Percentiles rank a stretch among this genome's conserved stretches.
These are phyloP conservation scores for Xylaria telfairii DNA, from an alignment of 495 filamentous ascomycete genomes.

Conservation along the genomic window DNA sequence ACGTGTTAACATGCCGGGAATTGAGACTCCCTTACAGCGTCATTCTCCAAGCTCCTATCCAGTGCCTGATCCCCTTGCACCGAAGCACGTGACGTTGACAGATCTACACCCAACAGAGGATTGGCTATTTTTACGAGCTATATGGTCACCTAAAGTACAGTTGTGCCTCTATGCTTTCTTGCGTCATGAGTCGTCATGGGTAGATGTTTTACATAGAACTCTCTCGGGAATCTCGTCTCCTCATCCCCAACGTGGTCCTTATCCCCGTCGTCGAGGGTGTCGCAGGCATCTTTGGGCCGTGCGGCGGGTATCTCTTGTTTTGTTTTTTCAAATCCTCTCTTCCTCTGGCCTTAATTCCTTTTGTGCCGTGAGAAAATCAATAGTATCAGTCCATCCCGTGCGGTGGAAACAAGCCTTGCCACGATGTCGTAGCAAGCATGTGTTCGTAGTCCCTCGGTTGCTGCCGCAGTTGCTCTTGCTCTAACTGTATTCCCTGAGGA, in stretches of 20 bases:
- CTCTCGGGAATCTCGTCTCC: not conserved
- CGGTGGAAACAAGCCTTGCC: constrained; percentile 41
- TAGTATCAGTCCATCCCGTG: constrained; percentile 39
- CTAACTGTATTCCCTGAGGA: constrained; percentile 26
- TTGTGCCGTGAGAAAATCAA: constrained; percentile 26
- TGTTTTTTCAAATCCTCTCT: constrained; percentile 22
- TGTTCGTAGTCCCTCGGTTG: constrained; percentile 48
- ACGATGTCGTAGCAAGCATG: constrained; percentile 44
- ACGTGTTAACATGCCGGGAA: not conserved
- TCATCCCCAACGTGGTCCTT: constrained; percentile 3
- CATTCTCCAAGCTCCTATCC: not conserved
- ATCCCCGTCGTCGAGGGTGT: not conserved
- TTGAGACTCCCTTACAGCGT: not conserved
- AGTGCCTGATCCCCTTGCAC: not conserved
- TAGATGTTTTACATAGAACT: constrained; percentile 8
- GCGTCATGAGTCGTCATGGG: constrained; percentile 21
- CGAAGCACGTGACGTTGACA: not conserved
- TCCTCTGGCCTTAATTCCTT: not conserved
- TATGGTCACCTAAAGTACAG: constrained; percentile 8
- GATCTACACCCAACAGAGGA: not conserved
- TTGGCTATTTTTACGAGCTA: not conserved
- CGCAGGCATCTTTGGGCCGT: constrained; percentile 26
- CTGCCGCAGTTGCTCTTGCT: constrained; percentile 41
- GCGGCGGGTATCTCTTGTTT: constrained; percentile 40
- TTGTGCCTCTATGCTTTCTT: constrained; percentile 15